These are phyloP conservation scores for Penicillium sp. DNA, from an alignment of 2,329 filamentous ascomycete species.

Conservation along the genomic window DNA sequence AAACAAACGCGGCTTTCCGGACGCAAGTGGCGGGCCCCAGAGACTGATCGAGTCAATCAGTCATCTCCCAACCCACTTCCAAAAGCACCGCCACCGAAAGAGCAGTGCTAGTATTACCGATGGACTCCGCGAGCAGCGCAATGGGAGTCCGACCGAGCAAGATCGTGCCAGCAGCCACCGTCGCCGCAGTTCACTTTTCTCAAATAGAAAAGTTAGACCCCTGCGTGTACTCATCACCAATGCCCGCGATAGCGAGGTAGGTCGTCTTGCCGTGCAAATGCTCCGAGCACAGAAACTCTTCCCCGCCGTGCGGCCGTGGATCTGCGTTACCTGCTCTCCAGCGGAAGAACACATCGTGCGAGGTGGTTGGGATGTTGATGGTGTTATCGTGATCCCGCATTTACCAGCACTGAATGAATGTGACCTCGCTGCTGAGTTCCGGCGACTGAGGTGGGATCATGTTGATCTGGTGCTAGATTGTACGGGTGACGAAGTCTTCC, in stretches of 20 bases:
- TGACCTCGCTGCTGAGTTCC: constrained; percentile 33
- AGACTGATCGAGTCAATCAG: neutral
- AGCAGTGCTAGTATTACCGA: neutral
- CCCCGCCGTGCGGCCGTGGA: constrained; percentile 30
- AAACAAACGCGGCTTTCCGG: neutral
- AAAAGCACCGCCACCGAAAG: constrained; percentile 1
- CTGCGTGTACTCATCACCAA: constrained; percentile 40
- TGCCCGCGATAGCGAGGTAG: constrained; percentile 36
- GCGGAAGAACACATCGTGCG: constrained; percentile 28
- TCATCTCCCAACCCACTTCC: neutral
- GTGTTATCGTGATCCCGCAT: constrained; percentile 29
- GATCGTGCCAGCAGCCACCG: neutral
- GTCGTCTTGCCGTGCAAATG: constrained; percentile 36
- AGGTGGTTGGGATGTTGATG: constrained; percentile 30
- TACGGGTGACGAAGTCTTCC: constrained; percentile 31
- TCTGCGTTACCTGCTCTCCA: constrained; percentile 35
- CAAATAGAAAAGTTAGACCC: constrained; percentile 5
- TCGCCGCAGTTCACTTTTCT: neutral
- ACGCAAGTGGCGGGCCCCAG: neutral
- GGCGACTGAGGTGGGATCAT: constrained; percentile 28
- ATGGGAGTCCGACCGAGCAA: neutral
- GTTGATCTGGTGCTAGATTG: constrained; percentile 44
- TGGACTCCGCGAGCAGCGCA: neutral
- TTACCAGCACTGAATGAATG: constrained; percentile 23
- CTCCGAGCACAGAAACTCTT: constrained; percentile 35